A percentile compares a stretch with the other conserved stretches of the same genome.
Evolutionary conservation across 202 grass and related monocot genomes (phyloP).

Genomic region (Panicum hallii): DNA sequence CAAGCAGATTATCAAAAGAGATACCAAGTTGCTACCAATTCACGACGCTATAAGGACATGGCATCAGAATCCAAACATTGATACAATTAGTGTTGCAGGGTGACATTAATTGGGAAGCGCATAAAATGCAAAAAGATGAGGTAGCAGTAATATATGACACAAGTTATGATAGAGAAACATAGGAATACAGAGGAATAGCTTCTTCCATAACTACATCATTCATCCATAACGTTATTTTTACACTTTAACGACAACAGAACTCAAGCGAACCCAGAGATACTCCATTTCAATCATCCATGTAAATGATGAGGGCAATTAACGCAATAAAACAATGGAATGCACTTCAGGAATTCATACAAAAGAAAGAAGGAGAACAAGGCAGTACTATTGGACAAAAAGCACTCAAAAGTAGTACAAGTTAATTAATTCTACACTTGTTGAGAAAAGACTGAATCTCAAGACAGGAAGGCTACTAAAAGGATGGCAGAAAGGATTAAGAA

Average conservation of each 20-base stretch:
- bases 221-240: not conserved
- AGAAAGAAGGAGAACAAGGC: not conserved
- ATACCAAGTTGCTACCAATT: constrained; percentile 15
- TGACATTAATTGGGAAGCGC: too few relatives aligned
- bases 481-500: constrained; percentile 24
- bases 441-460: constrained; percentile 27
- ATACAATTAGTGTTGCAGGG: too few relatives aligned
- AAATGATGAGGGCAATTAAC: too few relatives aligned
- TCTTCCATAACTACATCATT: constrained; percentile 31
- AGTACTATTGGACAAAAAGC: not conserved
- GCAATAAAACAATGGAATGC: not conserved
- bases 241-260: constrained; percentile 3
- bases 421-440: constrained; percentile 8
- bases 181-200: not conserved
- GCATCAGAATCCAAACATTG: not conserved
- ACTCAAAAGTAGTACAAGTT: constrained; percentile 3
- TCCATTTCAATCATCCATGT: not conserved
- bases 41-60: not conserved
- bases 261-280: not conserved
- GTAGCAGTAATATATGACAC: too few relatives aligned
- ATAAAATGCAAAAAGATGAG: too few relatives aligned
- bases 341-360: constrained; percentile 4
- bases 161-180: not conserved
- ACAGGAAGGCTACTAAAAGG: not conserved
- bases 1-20: constrained; percentile 13